Base-by-base conservation (phyloP, 179 eudicot species). In the Heliamphora pulchella region DNA sequence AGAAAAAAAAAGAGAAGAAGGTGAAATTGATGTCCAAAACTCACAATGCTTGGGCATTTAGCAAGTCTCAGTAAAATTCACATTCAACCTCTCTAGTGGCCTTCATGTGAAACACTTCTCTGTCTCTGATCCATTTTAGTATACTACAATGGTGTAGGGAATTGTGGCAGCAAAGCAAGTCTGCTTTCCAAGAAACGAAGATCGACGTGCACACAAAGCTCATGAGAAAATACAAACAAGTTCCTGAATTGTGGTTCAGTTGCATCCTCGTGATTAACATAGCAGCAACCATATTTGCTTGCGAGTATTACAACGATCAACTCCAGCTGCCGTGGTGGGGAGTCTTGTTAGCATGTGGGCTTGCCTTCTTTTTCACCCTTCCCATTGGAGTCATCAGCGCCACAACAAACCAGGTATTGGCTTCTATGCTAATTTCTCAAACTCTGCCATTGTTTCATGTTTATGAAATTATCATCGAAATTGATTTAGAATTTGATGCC, bases 301-400 rank as follows among this genome's bases (percentile, higher is more conserved):
- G 93, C 13, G 89, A 90, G 80, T 86, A 87, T 78, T 90, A 82
- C 83, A 87, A 88, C 22, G 87, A 84, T 0, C 95, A 91, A 63
- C 91, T 91, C 55, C 95, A 91, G 78, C 76, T 91, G 18, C 93
- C 95, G 39, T 91, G 95, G 95, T 91, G 95, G 95, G 95, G 93
- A 70, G 91, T 90, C 39, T 70, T 91, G 80, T 87, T 91, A 59
- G 93, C 93, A 13, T 91, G 95, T 69, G 84, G 80, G 76, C 85
- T 91, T 55, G 90, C 95, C 50, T 86, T 89, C 81, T 63, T 87
- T 87, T 91, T 91, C 84, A 91, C 95, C 5, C 91, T 90, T 71
- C 93, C 95, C 9, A 87, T 73, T 91, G 93, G 76, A 3, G 88
- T 91, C 83, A 87, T 91, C 39, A 88, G 91, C 2, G 95, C 95